Evolutionary conservation across 345 rosid species (phyloP), one percentile per base, ranked within the genome.

Genomic region (Euphorbia pulcherrima): DNA sequence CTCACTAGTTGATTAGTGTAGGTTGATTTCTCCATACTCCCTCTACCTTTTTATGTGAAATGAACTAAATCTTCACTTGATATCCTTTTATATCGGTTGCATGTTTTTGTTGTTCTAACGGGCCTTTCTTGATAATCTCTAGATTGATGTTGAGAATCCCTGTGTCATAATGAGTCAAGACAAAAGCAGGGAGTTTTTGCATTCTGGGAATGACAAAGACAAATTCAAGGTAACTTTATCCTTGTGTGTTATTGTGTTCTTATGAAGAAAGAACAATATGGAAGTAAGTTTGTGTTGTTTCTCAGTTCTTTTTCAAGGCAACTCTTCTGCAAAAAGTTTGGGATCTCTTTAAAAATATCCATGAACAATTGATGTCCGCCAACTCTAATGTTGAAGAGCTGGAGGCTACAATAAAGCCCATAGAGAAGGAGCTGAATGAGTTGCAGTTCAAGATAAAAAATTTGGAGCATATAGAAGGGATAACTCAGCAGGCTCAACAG

Each of bases 111-210:
- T 27, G 26, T 46, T 18, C 16, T 26, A n/a, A 4, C 17, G 40
- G n/a, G n/a, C n/a, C n/a, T n/a, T n/a, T 64, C 24, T 47, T 64
- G 10, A 62, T 53, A 64, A 53, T 39, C 4, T 75, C 59, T 79
- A 88, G 99, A 94, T 94, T 82, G 99, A 94, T 81, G 95, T 94
- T 62, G 99, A 94, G 78, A 94, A 94, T 76, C 99, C 99, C 0
- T 94, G 99, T 65, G 97, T 94, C 12, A 75, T 94, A 63, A 94
- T 94, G 99, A 91, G 90, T 76, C 99, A 94, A 83, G 99, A 94
- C 82, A 94, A 85, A 82, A 94, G 99, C 84, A 86, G 97, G 79
- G 99, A 94, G 72, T 94, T 94, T 71, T 72, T 94, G 57, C 99
- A 94, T 79, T 94, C 99, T 70, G 99, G 99, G 46, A 91, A 89